Conservation (phyloP, 768 basidiomycete genomes). For the Pisolithus microcarpus region DNA sequence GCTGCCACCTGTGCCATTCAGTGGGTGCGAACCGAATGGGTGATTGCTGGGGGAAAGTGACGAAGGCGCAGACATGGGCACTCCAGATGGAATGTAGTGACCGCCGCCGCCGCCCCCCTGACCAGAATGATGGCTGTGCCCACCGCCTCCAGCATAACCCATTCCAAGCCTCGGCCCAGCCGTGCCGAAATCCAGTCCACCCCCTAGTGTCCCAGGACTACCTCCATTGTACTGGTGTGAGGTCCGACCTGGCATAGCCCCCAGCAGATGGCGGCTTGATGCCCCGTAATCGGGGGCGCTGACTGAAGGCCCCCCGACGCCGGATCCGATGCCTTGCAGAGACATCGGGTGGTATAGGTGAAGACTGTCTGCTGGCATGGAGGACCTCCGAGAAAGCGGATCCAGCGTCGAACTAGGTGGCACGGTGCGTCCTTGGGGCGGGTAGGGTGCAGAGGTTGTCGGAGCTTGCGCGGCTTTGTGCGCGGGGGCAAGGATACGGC, state of each 20-base stretch:
- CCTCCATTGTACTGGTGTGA: conserved; percentile 23
- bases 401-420: conserved; percentile 25
- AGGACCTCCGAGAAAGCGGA: conserved; percentile 47
- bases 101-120: conserved; percentile 18
- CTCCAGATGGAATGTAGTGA: conserved; percentile 28
- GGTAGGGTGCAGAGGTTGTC: conserved; percentile 72
- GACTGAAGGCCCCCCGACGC: conserved; percentile 10
- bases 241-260: conserved; percentile 29
- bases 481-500: conserved; percentile 77
- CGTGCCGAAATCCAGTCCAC: conserved; percentile 14
- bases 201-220: not conserved
- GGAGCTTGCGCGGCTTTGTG: conserved; percentile 70
- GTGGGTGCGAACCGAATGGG: conserved; percentile 22
- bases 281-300: conserved; percentile 33
- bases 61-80: conserved; percentile 48
- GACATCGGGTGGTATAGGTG: conserved; percentile 78
- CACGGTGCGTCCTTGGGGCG: conserved; percentile 33
- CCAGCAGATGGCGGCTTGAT: conserved; percentile 41
- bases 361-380: conserved; percentile 63
- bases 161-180: conserved; percentile 33
- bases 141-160: conserved; percentile 27
- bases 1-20: conserved; percentile 8
- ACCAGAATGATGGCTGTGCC: conserved; percentile 39
- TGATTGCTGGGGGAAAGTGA: conserved; percentile 35
- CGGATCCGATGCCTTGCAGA: conserved; percentile 41